A percentile compares a stretch with the other conserved stretches of the same genome.
phyloP scores from a whole-genome alignment of 2,329 filamentous ascomycete species.

The Remersonia thermophila region DNA sequence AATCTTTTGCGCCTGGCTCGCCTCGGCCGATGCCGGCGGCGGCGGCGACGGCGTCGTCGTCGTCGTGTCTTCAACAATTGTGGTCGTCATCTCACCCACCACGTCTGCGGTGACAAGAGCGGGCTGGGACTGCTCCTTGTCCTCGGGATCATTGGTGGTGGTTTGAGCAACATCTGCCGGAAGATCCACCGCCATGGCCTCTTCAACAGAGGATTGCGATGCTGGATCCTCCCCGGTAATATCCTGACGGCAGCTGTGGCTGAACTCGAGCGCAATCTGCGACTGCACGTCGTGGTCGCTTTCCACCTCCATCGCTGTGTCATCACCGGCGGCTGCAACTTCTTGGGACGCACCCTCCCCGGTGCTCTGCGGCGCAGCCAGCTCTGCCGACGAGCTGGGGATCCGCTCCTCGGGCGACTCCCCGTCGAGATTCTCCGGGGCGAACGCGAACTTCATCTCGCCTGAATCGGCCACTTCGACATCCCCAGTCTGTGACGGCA shows the following conservation, averaged over 20 bases:
- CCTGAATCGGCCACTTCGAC: constrained; percentile 3
- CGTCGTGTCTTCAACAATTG: no score
- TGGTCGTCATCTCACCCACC: no score
- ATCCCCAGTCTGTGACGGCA: background rate
- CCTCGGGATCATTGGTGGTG: no score
- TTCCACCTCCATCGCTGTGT: constrained; percentile 9
- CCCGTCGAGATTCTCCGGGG: background rate
- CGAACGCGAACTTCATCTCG: background rate
- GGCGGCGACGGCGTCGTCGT: background rate
- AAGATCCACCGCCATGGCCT: no score
- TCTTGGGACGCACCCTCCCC: background rate
- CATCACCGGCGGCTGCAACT: background rate
- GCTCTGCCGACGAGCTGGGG: constrained; percentile 8
- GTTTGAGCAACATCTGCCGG: no score
- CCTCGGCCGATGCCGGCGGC: background rate
- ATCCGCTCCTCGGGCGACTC: constrained; percentile 4
- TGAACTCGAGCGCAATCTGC: constrained; percentile 19
- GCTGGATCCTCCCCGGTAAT: no score
- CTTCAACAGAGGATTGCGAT: no score
- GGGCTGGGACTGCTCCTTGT: no score
- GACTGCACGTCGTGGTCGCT: constrained; percentile 21
- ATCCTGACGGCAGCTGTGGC: constrained; percentile 10
- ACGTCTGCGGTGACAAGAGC: no score
- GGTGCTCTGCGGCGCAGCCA: background rate
- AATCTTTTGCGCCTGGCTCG: constrained; percentile 22